Evolutionary conservation across 1,139 yeast genomes (phyloP).

Genomic region (Sugiyamaella japonica): DNA sequence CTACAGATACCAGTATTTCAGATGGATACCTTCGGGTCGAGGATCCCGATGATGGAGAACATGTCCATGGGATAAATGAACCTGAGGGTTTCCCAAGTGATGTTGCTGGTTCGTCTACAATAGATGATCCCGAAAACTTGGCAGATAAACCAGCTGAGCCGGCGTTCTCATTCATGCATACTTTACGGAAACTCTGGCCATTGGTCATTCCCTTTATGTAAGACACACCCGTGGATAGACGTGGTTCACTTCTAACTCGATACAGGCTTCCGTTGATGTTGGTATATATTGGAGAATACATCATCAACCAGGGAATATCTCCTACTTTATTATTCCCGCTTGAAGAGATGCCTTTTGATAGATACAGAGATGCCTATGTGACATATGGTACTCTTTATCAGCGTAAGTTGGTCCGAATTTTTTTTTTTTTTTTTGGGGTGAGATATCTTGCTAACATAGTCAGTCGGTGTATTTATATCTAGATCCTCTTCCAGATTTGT

Average conservation of each 20-base stretch:
- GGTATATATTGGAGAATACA: slow-evolving; percentile 84
- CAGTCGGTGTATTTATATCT: slow-evolving; percentile 82
- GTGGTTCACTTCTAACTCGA: slow-evolving; percentile 35
- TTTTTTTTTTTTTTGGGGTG: background rate
- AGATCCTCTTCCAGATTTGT: slow-evolving; percentile 74
- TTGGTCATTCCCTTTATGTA: slow-evolving; percentile 66
- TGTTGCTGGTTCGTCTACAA: background rate
- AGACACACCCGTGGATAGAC: slow-evolving; percentile 5
- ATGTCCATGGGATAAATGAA: background rate
- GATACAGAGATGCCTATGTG: slow-evolving; percentile 85
- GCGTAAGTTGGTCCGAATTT: too few relatives aligned
- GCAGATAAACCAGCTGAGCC: slow-evolving; percentile 4
- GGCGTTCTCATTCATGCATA: slow-evolving; percentile 19
- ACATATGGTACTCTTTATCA: slow-evolving; percentile 92
- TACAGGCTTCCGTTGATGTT: slow-evolving; percentile 74
- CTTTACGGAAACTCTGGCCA: slow-evolving; percentile 50
- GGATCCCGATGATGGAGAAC: background rate
- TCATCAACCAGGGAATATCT: slow-evolving; percentile 86
- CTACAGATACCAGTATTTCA: slow-evolving; percentile 13
- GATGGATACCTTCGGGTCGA: slow-evolving; percentile 1
- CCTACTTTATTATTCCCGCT: slow-evolving; percentile 83
- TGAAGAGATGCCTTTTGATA: slow-evolving; percentile 63
- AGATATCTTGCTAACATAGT: background rate
- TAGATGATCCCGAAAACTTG: slow-evolving; percentile 11
- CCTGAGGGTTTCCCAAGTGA: background rate